phyloP scores from a whole-genome alignment of 805 yeast species.

The Sugiyamaella valdiviana region DNA sequence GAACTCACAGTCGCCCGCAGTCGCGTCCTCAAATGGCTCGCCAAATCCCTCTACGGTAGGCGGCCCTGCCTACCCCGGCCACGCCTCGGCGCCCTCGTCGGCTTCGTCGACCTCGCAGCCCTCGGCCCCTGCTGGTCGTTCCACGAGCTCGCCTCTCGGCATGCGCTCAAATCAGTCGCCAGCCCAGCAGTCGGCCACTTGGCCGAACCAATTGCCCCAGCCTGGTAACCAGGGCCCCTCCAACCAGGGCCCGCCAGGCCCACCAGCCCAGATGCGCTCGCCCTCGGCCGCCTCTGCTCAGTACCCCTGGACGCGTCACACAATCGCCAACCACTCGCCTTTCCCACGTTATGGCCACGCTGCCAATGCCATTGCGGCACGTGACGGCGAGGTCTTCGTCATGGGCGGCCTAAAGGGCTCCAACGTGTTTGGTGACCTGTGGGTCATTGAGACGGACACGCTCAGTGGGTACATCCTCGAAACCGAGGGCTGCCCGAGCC shows the following conservation, averaged over 20 bases:
- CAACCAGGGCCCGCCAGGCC: slow-evolving; percentile 9
- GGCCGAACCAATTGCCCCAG: neutral
- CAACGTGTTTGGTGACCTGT: slow-evolving; percentile 89
- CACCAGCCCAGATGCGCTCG: neutral
- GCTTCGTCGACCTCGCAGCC: neutral
- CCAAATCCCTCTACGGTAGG: neutral
- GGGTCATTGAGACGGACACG: slow-evolving; percentile 65
- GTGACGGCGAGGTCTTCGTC: slow-evolving; percentile 71
- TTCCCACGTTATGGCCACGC: slow-evolving; percentile 95
- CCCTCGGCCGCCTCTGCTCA: slow-evolving; percentile 7
- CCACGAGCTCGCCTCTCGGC: neutral
- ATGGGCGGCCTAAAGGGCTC: slow-evolving; percentile 96
- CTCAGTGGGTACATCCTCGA: slow-evolving; percentile 53
- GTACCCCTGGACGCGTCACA: slow-evolving; percentile 33
- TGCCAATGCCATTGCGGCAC: slow-evolving; percentile 67
- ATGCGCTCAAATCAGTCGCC: neutral
- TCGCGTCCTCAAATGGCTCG: neutral
- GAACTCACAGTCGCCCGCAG: neutral
- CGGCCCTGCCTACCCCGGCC: neutral
- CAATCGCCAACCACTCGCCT: slow-evolving; percentile 51
- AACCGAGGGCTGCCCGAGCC: slow-evolving; percentile 79
- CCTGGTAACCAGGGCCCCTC: neutral
- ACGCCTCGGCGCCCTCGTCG: neutral
- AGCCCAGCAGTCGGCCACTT: neutral
- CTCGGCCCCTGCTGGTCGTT: neutral